These are phyloP conservation scores for Acanthochlamys bracteata DNA, from an alignment of 106 monocot species.

Conservation along the genomic window DNA sequence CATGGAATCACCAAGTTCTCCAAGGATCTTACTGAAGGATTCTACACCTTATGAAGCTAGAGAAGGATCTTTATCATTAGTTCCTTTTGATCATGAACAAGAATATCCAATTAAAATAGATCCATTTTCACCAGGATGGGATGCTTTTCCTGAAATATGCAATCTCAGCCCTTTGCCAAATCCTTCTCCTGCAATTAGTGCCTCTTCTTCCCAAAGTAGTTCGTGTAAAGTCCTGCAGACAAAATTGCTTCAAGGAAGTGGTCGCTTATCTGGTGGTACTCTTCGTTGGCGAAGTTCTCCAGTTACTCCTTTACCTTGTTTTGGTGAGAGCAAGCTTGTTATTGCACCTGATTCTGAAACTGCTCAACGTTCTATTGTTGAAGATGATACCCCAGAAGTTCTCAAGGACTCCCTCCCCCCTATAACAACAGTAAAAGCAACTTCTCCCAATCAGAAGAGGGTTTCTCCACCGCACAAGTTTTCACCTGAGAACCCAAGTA, in stretches of 20 bases:
- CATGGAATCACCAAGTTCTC: slow-evolving; percentile 20
- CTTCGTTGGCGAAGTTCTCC: slow-evolving; percentile 30
- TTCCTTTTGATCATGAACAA: slow-evolving; percentile 10
- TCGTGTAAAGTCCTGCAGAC: slow-evolving; percentile 12
- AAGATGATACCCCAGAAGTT: slow-evolving; percentile 40
- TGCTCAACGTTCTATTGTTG: slow-evolving; percentile 9
- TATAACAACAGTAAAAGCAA: slow-evolving; percentile 16
- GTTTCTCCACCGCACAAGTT: slow-evolving; percentile 37
- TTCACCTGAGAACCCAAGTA: slow-evolving; percentile 8
- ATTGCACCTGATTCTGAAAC: slow-evolving; percentile 22
- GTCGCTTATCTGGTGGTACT: slow-evolving; percentile 5
- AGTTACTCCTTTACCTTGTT: slow-evolving; percentile 27
- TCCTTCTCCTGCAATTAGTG: slow-evolving; percentile 9
- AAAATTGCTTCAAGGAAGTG: slow-evolving; percentile 18
- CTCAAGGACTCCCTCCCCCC: slow-evolving; percentile 15
- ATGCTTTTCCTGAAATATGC: slow-evolving; percentile 23
- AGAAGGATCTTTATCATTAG: slow-evolving; percentile 9
- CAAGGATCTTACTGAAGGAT: slow-evolving; percentile 9
- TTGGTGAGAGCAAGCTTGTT: slow-evolving; percentile 28
- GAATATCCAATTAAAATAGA: slow-evolving; percentile 10
- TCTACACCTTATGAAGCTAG: neutral
- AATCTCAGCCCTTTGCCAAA: slow-evolving; percentile 18
- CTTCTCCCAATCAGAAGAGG: slow-evolving; percentile 57
- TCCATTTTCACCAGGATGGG: slow-evolving; percentile 41
- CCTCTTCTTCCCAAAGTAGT: slow-evolving; percentile 12